Evolutionary conservation across 805 yeast genomes (phyloP).

Genomic region (Hanseniaspora clermontiae): DNA sequence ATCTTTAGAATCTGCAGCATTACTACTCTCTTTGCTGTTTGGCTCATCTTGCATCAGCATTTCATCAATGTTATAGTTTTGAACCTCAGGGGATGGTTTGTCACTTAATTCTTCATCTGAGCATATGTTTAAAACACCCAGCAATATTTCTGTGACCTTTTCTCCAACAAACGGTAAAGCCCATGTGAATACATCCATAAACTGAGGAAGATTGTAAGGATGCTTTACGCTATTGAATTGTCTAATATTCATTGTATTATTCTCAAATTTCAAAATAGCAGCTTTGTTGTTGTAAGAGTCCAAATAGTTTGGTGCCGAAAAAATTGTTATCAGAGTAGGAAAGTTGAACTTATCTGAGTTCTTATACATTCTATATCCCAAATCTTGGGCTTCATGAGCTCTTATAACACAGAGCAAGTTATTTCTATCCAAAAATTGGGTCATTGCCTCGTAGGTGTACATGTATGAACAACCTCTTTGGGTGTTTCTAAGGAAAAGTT

Average conservation of each 20-base stretch:
- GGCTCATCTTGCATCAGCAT: slow-evolving; percentile 19
- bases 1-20: slow-evolving; percentile 17
- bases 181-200: slow-evolving; percentile 97
- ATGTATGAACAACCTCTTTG: slow-evolving; percentile 90
- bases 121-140: slow-evolving; percentile 80
- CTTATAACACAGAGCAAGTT: slow-evolving; percentile 74
- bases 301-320: slow-evolving; percentile 89
- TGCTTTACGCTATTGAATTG: slow-evolving; percentile 89
- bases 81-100: slow-evolving; percentile 2
- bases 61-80: slow-evolving; percentile 3
- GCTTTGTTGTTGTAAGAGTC: slow-evolving; percentile 91
- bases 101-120: slow-evolving; percentile 80
- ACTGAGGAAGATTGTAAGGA: slow-evolving; percentile 93
- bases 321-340: slow-evolving; percentile 80
- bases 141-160: slow-evolving; percentile 85
- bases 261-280: slow-evolving; percentile 82
- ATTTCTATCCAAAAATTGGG: slow-evolving; percentile 64
- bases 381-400: slow-evolving; percentile 97
- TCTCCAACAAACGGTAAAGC: slow-evolving; percentile 95
- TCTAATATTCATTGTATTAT: slow-evolving; percentile 85
- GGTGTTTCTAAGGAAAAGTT: slow-evolving; percentile 47
- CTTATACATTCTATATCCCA: slow-evolving; percentile 90
- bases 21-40: slow-evolving; percentile 5
- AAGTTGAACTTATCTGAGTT: slow-evolving; percentile 74
- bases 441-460: slow-evolving; percentile 69